Evolutionary conservation across 805 yeast species (phyloP).

Genomic region (Blastobotrys robertii): DNA sequence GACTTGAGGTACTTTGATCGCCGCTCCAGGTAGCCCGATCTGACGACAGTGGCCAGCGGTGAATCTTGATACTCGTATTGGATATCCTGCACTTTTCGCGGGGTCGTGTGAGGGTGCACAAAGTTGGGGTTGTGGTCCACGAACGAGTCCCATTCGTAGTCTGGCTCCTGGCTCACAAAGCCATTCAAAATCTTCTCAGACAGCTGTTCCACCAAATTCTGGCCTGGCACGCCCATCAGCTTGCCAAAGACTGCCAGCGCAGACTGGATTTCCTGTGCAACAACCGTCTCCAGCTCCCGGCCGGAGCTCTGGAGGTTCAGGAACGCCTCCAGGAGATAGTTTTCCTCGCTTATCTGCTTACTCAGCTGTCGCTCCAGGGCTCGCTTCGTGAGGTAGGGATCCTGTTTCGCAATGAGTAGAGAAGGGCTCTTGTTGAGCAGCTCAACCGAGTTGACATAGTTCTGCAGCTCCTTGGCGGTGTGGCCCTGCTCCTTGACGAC

Average conservation of each 20-base stretch:
- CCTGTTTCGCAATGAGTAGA: constrained; percentile 45
- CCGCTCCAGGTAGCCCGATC: constrained; percentile 77
- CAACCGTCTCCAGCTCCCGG: constrained; percentile 78
- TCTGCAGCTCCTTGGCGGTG: constrained; percentile 47
- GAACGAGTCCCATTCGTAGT: constrained; percentile 83
- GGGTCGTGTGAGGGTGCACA: constrained; percentile 51
- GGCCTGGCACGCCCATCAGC: constrained; percentile 39
- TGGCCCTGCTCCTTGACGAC: constrained; percentile 59
- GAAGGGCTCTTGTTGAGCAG: constrained; percentile 40
- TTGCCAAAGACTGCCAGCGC: constrained; percentile 66
- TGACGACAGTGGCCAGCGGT: constrained; percentile 55
- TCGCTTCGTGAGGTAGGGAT: constrained; percentile 72
- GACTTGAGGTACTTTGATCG: constrained; percentile 85
- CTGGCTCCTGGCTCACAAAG: constrained; percentile 65
- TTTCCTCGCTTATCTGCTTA: constrained; percentile 73
- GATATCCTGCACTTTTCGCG: constrained; percentile 53
- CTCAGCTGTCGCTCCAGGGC: constrained; percentile 67
- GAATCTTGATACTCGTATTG: constrained; percentile 60
- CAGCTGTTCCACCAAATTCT: constrained; percentile 33
- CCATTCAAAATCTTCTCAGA: constrained; percentile 67
- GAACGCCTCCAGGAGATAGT: constrained; percentile 79
- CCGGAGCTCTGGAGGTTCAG: constrained; percentile 81
- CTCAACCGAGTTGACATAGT: constrained; percentile 55
- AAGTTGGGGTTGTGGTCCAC: constrained; percentile 63
- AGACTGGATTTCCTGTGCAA: constrained; percentile 76